Conservation (phyloP, 805 yeast species). For the Clavispora santaluciae region DNA sequence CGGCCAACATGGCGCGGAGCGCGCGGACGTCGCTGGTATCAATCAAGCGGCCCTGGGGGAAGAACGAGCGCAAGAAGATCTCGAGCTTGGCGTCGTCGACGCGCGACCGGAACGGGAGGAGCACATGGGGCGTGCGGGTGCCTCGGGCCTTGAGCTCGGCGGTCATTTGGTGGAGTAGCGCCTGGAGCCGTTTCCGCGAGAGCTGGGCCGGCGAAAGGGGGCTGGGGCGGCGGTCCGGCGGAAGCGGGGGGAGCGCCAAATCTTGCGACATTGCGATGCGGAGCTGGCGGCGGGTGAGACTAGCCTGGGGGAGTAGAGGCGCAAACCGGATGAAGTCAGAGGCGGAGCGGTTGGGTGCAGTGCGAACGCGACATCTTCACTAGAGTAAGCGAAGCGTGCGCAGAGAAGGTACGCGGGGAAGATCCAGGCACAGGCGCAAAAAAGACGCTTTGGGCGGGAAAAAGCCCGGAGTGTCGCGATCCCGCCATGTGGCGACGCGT, state of each 20-base stretch:
- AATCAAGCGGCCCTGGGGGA: conserved; percentile 52
- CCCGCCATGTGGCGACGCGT: no score
- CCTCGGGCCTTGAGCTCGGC: conserved; percentile 59
- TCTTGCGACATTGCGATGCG: conserved; percentile 1
- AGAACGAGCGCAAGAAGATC: conserved; percentile 50
- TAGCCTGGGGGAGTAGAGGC: background rate
- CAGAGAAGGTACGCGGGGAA: no score
- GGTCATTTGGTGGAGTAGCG: conserved; percentile 65
- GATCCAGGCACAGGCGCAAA: no score
- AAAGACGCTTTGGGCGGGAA: no score
- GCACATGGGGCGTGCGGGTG: conserved; percentile 63
- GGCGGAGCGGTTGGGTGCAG: background rate
- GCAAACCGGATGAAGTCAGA: background rate
- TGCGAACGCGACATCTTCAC: no score
- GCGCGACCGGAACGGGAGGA: conserved; percentile 74
- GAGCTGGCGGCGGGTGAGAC: no score
- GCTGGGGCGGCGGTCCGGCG: conserved; percentile 4
- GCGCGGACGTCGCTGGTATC: conserved; percentile 25
- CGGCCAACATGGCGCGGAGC: conserved; percentile 42
- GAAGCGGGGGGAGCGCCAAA: conserved; percentile 8
- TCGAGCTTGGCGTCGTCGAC: conserved; percentile 58
- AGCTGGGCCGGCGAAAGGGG: conserved; percentile 34
- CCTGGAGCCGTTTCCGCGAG: conserved; percentile 61
- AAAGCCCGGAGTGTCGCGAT: no score
- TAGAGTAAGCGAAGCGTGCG: no score